Base-by-base conservation (phyloP, 495 filamentous ascomycete species). In the Ramalina intermedia region DNA sequence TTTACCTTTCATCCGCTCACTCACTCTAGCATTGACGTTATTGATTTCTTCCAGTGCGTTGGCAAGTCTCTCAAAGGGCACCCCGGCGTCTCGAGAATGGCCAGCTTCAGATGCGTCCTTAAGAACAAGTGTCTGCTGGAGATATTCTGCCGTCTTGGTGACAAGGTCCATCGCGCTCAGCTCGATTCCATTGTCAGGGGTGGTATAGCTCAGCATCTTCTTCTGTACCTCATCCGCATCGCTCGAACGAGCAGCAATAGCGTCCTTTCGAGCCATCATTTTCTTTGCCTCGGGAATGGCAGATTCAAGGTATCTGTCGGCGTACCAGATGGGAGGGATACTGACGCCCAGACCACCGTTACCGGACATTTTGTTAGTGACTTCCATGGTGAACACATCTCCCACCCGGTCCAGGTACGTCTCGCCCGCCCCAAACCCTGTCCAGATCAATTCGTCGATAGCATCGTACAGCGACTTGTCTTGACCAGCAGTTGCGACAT, bases 251-350 rank as follows among this genome's bases (percentile, higher is more conserved):
- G 67, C 57, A 17, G 60, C 57, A 4, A 68, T 61, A 20, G 64
- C 53, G 8, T 66, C 60, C 55, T 63, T 64, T 40, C 62, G 62
- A 6, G 56, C 45, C 13, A 70, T 66, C 48, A 77, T 67, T n/a
- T 71, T 71, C 43, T 63, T 70, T 17, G 78, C 65, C 48, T 72
- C 57, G 2, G 78, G 68, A 52, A 69, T 69, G 50, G 73, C 75
- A 33, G 62, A 65, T 46, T 76, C 70, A 50, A 87, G 62, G 62
- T 94, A 95, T 35, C 87, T 73, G 61, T 94, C 87, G 7, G 80
- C 72, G 56, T 89, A 93, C 55, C 87, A 79, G 0, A 76, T 69
- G 14, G 75, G 65, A 27, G 87, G 85, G 17, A 90, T 74, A 13
- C 81, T 76, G 39, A 90, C 65, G 40, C 74, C 72, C 24, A 76